Percentiles rank a stretch among this genome's conserved stretches.
These are phyloP conservation scores for Leccinum ochraceum DNA, from an alignment of 768 basidiomycete species.

Conservation along the genomic window DNA sequence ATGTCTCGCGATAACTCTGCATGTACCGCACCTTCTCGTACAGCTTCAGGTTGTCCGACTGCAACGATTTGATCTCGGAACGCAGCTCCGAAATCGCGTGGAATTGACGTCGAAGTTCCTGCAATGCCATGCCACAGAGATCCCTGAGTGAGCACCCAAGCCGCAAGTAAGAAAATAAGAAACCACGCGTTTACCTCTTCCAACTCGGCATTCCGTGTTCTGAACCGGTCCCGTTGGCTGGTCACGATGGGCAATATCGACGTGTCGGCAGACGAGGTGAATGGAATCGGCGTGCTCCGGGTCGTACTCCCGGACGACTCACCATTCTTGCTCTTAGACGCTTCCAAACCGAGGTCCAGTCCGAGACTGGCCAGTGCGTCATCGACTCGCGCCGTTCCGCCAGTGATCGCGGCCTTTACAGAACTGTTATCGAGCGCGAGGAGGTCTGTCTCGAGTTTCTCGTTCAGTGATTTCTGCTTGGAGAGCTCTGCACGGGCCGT, in stretches of 20 bases:
- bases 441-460: constrained; percentile 90
- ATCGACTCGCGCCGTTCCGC: constrained; percentile 31
- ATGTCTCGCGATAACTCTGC: constrained; percentile 91
- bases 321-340: constrained; percentile 16
- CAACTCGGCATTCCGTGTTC: constrained; percentile 94
- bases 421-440: constrained; percentile 68
- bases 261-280: constrained; percentile 77
- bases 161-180: neutral
- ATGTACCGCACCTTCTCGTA: constrained; percentile 99
- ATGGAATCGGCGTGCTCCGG: constrained; percentile 66
- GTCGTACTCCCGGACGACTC: constrained; percentile 27
- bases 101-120: constrained; percentile 96
- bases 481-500: constrained; percentile 64
- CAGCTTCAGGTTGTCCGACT: constrained; percentile 94
- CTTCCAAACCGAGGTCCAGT: constrained; percentile 44
- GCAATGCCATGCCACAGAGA: neutral
- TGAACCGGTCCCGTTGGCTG: constrained; percentile 95
- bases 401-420: constrained; percentile 14
- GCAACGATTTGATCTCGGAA: constrained; percentile 86
- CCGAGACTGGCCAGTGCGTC: constrained; percentile 77
- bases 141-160: neutral
- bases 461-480: constrained; percentile 79
- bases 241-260: constrained; percentile 99
- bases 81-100: constrained; percentile 94
- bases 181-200: constrained; percentile 69